Conservation (phyloP, 495 filamentous ascomycete species). For the Hapsidospora chrysogenum region DNA sequence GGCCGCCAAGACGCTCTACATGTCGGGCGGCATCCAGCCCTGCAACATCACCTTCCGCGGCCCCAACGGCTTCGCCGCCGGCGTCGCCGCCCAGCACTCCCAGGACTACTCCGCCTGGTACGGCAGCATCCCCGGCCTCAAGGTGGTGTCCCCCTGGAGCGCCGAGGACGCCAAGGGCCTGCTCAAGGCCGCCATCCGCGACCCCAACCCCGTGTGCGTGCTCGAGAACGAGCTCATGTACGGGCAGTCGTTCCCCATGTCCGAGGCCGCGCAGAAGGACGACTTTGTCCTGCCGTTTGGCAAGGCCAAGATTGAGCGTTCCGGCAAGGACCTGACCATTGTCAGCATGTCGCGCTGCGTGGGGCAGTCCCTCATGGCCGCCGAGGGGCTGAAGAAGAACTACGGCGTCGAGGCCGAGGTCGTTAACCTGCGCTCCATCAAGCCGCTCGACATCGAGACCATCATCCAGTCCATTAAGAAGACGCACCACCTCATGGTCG, state of each 20-base stretch:
- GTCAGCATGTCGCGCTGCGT: slow-evolving; percentile 90
- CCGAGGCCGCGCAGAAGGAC: slow-evolving; percentile 79
- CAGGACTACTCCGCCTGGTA: slow-evolving; percentile 99
- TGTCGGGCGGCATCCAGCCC: slow-evolving; percentile 98
- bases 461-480: slow-evolving; percentile 97
- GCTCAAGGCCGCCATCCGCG: slow-evolving; percentile 91
- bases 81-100: slow-evolving; percentile 94
- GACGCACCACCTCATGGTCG: slow-evolving; percentile 77
- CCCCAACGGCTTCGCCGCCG: slow-evolving; percentile 91
- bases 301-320: slow-evolving; percentile 96
- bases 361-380: slow-evolving; percentile 77
- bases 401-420: slow-evolving; percentile 94
- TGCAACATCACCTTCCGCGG: slow-evolving; percentile 99
- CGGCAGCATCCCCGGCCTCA: slow-evolving; percentile 89
- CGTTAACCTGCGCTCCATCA: slow-evolving; percentile 92
- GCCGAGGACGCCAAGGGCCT: slow-evolving; percentile 97
- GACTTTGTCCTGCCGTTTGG: slow-evolving; percentile 94
- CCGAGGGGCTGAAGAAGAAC: slow-evolving; percentile 79
- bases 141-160: slow-evolving; percentile 91
- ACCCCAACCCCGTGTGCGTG: slow-evolving; percentile 90
- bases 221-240: slow-evolving; percentile 98
- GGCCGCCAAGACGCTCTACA: slow-evolving; percentile 97
- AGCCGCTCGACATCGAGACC: slow-evolving; percentile 86
- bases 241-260: slow-evolving; percentile 88
- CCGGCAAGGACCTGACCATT: slow-evolving; percentile 89